Evolutionary conservation across 176 grass and related monocot genomes (phyloP).

Genomic region (Calamus simplicifolius): DNA sequence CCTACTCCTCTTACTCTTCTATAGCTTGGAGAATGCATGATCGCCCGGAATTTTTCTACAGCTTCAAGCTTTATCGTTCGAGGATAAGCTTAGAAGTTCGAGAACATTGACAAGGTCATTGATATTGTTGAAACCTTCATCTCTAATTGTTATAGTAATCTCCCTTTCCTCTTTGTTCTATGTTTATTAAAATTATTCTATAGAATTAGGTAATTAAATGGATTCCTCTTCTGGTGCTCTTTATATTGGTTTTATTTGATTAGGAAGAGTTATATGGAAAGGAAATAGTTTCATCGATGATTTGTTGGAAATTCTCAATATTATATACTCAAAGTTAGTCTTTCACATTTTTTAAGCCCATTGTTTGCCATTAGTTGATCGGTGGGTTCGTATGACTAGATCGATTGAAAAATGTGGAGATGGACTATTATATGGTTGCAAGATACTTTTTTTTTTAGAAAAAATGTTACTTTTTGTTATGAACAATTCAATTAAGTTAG

Average conservation of each 20-base stretch:
- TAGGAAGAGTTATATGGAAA: constrained; percentile 89
- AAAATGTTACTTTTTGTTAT: constrained; percentile 96
- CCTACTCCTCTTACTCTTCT: neutral
- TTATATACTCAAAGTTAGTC: constrained; percentile 70
- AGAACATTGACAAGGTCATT: constrained; percentile 75
- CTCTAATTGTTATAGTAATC: constrained; percentile 82
- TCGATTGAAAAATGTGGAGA: too few species aligned
- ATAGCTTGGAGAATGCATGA: neutral
- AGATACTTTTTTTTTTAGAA: constrained; percentile 10
- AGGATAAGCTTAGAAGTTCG: constrained; percentile 34
- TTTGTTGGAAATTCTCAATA: constrained; percentile 76
- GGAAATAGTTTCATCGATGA: constrained; percentile 89
- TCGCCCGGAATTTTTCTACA: neutral
- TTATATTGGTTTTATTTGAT: too few species aligned
- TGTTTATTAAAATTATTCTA: too few species aligned
- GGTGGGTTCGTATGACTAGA: too few species aligned
- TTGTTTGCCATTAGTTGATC: too few species aligned
- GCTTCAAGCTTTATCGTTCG: constrained; percentile 17
- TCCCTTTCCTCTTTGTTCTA: neutral
- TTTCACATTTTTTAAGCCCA: neutral
- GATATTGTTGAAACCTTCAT: constrained; percentile 94
- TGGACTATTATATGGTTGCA: too few species aligned
- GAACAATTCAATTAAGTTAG: constrained; percentile 91
- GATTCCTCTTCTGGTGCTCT: too few species aligned
- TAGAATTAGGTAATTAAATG: too few species aligned